Conservation (phyloP, 257 asterid species). For the Linaria vulgaris region DNA sequence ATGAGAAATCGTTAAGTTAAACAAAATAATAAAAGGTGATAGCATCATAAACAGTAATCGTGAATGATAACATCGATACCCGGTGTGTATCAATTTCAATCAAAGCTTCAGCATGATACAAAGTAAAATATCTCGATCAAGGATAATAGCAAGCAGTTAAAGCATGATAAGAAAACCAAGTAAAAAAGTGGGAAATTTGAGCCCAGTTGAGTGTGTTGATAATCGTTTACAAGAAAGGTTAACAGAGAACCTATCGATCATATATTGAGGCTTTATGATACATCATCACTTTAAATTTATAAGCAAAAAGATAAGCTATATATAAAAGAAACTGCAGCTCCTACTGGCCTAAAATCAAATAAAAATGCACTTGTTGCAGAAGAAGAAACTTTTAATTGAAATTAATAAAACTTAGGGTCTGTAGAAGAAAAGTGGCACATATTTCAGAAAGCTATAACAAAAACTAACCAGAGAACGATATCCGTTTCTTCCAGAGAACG, state of each 20-base stretch:
- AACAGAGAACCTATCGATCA: too few relatives aligned
- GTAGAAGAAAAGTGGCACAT: too few relatives aligned
- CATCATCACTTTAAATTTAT: not conserved
- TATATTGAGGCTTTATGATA: too few relatives aligned
- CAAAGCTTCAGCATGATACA: not conserved
- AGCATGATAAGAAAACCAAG: not conserved
- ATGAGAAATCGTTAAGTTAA: not conserved
- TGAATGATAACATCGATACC: constrained; percentile 1
- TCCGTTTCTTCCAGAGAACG: constrained; percentile 84
- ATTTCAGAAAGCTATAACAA: constrained; percentile 1
- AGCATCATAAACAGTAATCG: constrained; percentile 2
- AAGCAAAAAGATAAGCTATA: not conserved
- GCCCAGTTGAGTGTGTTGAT: too few relatives aligned
- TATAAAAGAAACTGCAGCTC: not conserved
- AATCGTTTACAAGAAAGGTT: too few relatives aligned
- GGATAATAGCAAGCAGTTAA: not conserved
- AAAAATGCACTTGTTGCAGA: too few relatives aligned
- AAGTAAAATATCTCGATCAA: not conserved
- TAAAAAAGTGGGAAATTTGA: not conserved
- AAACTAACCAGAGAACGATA: constrained; percentile 80
- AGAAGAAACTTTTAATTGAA: too few relatives aligned
- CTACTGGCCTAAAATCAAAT: not conserved
- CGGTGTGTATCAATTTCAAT: constrained; percentile 5
- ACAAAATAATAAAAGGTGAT: not conserved
- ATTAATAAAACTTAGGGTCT: not conserved